Base-by-base conservation (phyloP, 116 monocot genomes). In the Papilionanthe hybrid region DNA sequence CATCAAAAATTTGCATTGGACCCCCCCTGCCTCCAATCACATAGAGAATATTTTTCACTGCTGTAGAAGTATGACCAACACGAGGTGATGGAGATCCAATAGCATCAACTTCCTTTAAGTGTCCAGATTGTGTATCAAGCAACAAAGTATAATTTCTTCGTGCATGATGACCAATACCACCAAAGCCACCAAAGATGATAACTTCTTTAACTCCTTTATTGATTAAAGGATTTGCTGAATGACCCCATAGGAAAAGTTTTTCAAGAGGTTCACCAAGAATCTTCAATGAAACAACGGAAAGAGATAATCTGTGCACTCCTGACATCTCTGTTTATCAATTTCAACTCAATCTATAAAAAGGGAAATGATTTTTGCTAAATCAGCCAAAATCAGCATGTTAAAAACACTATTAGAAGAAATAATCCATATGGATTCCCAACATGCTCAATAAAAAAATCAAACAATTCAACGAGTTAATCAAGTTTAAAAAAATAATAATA, bases 141-240 rank as follows among this genome's bases (percentile, higher is more conserved):
- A 83, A 37, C n/a, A 97, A 75, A 22, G 83, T 77, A 80, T 90
- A 86, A 77, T 88, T 91, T 85, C 92, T 89, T 79, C 97, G 85
- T 71, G 89, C 89, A 88, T 97, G 97, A 7, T 89, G 81, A 72
- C 97, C 97, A 72, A 83, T 28, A 55, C 97, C 97, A 75, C 97
- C 97, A 86, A 97, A 96, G 67, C 97, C 97, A 80, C 97, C 97
- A 88, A 97, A 97, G 8, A 92, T 77, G 32, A 92, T 17, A 53
- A 97, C 80, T 43, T 87, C 55, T n/a, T 82, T 76, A 28, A 32
- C 27, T n/a, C 79, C 55, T 49, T 57, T 56, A 19, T 37, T 77
- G 68, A 77, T 87, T 17, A 85, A 78, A 10, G 45, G 72, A 76
- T 89, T 89, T 28, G 89, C 85, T 76, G 97, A 88, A 20, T 94